These are phyloP conservation scores for Beverwykella pulmonaria DNA, from an alignment of 495 filamentous ascomycete genomes.

Conservation along the genomic window DNA sequence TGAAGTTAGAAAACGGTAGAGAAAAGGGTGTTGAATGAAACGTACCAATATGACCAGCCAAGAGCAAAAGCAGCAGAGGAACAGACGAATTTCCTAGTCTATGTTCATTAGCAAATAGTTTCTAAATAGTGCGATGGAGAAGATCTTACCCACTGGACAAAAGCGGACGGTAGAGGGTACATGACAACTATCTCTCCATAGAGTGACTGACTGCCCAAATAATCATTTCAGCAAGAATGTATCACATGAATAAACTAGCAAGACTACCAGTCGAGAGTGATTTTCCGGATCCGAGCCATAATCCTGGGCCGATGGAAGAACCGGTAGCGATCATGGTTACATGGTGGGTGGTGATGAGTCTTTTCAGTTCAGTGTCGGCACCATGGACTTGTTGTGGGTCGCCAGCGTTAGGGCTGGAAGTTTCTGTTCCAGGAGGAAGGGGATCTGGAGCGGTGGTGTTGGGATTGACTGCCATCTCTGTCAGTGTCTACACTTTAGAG, in stretches of 20 bases:
- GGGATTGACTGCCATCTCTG: too few relatives aligned
- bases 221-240: constrained; percentile 36
- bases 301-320: constrained; percentile 40
- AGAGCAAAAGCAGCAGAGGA: constrained; percentile 40
- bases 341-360: constrained; percentile 36
- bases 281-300: constrained; percentile 40
- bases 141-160: constrained; percentile 36
- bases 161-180: constrained; percentile 39
- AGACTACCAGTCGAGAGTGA: constrained; percentile 33
- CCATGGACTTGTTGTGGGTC: constrained; percentile 27
- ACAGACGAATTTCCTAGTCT: constrained; percentile 38
- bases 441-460: background rate
- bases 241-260: constrained; percentile 37
- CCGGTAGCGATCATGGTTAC: constrained; percentile 40
- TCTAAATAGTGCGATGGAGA: background rate
- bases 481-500: too few relatives aligned
- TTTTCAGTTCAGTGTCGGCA: constrained; percentile 31
- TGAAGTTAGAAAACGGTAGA: constrained; percentile 4
- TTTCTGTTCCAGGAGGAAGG: background rate
- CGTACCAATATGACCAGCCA: constrained; percentile 39
- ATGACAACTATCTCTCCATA: constrained; percentile 41
- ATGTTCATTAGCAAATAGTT: background rate
- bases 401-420: background rate
- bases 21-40: background rate
- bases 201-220: constrained; percentile 37